phyloP scores from a whole-genome alignment of 345 rosid genomes.

The Hirschfeldia incana region DNA sequence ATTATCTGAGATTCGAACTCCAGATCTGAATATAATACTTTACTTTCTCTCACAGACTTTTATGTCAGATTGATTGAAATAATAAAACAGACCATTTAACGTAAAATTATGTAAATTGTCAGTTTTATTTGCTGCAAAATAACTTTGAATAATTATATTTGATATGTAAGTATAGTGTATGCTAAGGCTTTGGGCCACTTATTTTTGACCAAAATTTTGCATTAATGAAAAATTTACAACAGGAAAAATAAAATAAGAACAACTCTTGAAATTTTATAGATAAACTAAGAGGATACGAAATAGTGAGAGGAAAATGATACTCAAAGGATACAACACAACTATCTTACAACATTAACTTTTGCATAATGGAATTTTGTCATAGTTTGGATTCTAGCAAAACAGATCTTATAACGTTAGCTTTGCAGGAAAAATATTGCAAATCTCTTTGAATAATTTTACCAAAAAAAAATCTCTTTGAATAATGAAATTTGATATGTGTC shows the following conservation, averaged over 20 bases:
- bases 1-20: too few relatives aligned
- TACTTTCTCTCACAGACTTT: not conserved
- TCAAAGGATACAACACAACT: not conserved
- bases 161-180: not conserved
- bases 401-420: not conserved
- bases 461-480: not conserved
- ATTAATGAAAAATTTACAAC: not conserved
- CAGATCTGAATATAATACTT: too few relatives aligned
- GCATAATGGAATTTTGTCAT: conserved; percentile 5
- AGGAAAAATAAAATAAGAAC: not conserved
- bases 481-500: not conserved
- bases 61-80: not conserved
- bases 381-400: not conserved
- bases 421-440: not conserved
- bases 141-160: not conserved
- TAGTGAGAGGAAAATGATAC: not conserved
- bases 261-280: not conserved
- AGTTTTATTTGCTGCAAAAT: not conserved
- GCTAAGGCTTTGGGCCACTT: conserved; percentile 10
- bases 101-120: not conserved
- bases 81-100: not conserved
- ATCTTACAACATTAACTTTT: not conserved
- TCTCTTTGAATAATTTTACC: too few relatives aligned
- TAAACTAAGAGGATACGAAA: not conserved
- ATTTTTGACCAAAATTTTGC: not conserved